A percentile compares a stretch with the other conserved stretches of the same genome.
Evolutionary conservation across 495 filamentous ascomycete genomes (phyloP).

Genomic region (Penicillium soppii): DNA sequence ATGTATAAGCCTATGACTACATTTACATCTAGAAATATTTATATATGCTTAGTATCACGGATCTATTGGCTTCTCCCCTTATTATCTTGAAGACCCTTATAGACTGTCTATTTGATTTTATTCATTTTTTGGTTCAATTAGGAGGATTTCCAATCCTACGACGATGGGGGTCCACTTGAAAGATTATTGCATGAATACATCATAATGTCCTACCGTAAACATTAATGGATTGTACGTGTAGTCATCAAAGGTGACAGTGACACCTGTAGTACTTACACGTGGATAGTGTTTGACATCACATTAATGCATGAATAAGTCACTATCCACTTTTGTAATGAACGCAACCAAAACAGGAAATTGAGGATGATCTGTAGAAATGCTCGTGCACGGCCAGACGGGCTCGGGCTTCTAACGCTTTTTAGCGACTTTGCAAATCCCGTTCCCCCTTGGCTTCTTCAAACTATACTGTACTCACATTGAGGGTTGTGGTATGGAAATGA

Average conservation of each 20-base stretch:
- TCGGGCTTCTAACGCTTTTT: not conserved
- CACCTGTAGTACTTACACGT: too few relatives aligned
- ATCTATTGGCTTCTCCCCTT: too few relatives aligned
- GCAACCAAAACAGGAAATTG: not conserved
- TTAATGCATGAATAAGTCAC: too few relatives aligned
- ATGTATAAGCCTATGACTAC: not conserved
- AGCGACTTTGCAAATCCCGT: not conserved
- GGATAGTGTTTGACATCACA: too few relatives aligned
- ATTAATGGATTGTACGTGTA: too few relatives aligned
- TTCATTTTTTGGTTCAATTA: not conserved
- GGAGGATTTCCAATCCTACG: not conserved
- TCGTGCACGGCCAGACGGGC: not conserved
- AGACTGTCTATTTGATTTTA: too few relatives aligned
- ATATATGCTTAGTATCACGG: too few relatives aligned
- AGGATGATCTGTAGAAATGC: not conserved
- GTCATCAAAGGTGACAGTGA: too few relatives aligned
- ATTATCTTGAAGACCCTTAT: too few relatives aligned
- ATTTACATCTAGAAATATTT: not conserved
- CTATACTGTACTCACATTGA: not conserved
- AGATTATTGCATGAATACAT: not conserved
- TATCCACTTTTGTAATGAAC: too few relatives aligned
- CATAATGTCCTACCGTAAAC: not conserved
- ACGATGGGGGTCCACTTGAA: not conserved
- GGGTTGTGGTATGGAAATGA: not conserved
- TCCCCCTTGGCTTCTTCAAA: not conserved